These are phyloP conservation scores for Penicillium polonicum DNA, from an alignment of 2,329 filamentous ascomycete genomes.

Conservation along the genomic window DNA sequence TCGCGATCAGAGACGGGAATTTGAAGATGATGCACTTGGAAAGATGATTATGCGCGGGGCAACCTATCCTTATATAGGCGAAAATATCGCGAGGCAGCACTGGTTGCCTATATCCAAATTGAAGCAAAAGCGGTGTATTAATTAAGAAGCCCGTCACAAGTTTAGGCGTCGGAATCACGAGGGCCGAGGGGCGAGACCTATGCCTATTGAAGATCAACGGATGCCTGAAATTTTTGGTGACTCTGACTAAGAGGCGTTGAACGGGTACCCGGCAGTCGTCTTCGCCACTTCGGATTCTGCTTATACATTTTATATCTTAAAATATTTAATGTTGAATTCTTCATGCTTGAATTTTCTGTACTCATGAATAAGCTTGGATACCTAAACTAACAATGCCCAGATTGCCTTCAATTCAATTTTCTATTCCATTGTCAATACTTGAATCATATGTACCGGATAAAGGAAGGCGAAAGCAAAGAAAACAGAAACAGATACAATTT, in stretches of 20 bases:
- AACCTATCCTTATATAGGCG: background rate
- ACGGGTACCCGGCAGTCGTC: no score
- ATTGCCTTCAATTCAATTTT: background rate
- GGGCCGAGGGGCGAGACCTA: background rate
- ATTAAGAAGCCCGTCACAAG: background rate
- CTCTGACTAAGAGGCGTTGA: background rate
- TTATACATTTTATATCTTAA: no score
- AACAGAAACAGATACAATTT: no score
- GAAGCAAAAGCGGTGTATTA: background rate
- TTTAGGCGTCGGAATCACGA: background rate
- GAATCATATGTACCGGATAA: background rate
- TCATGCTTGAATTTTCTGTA: background rate
- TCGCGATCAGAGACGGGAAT: constrained; percentile 20
- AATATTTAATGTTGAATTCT: background rate
- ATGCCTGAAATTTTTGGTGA: constrained; percentile 1
- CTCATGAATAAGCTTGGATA: background rate
- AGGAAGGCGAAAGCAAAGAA: no score
- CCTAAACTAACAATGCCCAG: background rate
- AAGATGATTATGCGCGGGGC: background rate
- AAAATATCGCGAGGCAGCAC: background rate
- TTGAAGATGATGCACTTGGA: background rate
- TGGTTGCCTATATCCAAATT: background rate
- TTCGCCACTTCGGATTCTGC: no score
- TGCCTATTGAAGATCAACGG: background rate
- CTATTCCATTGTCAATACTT: background rate